These are phyloP conservation scores for Fereydounia khargensis DNA, from an alignment of 1,284 basidiomycete genomes.

Conservation along the genomic window DNA sequence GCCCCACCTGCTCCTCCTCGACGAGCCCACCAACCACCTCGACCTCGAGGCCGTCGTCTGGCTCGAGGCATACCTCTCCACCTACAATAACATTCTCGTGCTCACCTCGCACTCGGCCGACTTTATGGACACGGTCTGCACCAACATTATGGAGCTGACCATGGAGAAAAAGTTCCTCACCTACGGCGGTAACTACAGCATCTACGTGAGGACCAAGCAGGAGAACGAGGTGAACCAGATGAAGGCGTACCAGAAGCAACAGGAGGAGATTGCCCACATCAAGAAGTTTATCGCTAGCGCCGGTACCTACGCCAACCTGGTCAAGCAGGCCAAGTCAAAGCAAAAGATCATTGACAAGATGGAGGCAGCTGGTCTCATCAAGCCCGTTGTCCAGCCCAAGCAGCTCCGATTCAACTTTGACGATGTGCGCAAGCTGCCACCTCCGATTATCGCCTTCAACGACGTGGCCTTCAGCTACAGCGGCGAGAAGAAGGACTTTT, in stretches of 20 bases:
- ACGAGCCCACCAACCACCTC: conserved; percentile 72
- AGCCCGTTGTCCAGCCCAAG: conserved; percentile 75
- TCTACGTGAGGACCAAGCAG: conserved; percentile 88
- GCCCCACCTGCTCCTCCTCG: conserved; percentile 87
- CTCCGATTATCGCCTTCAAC: conserved; percentile 94
- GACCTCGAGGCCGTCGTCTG: conserved; percentile 97
- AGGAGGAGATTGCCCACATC: conserved; percentile 96
- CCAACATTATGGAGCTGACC: conserved; percentile 96
- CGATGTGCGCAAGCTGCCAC: conserved; percentile 87
- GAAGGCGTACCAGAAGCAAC: conserved; percentile 98
- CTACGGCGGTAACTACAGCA: conserved; percentile 95
- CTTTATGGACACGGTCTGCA: conserved; percentile 85
- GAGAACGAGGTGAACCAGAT: conserved; percentile 99
- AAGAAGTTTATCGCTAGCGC: conserved; percentile 96
- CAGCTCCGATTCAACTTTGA: conserved; percentile 92
- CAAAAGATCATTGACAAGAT: conserved; percentile 99
- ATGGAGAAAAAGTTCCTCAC: conserved; percentile 75
- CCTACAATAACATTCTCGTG: conserved; percentile 97
- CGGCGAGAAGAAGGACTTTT: conserved; percentile 75
- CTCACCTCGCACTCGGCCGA: conserved; percentile 90
- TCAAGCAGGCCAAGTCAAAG: conserved; percentile 98
- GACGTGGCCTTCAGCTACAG: conserved; percentile 93
- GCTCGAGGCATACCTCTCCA: conserved; percentile 95
- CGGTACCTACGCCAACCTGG: conserved; percentile 97
- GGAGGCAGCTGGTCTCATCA: conserved; percentile 97